phyloP scores from a whole-genome alignment of 2,329 filamentous ascomycete genomes.

The Lizonia empirigonia region DNA sequence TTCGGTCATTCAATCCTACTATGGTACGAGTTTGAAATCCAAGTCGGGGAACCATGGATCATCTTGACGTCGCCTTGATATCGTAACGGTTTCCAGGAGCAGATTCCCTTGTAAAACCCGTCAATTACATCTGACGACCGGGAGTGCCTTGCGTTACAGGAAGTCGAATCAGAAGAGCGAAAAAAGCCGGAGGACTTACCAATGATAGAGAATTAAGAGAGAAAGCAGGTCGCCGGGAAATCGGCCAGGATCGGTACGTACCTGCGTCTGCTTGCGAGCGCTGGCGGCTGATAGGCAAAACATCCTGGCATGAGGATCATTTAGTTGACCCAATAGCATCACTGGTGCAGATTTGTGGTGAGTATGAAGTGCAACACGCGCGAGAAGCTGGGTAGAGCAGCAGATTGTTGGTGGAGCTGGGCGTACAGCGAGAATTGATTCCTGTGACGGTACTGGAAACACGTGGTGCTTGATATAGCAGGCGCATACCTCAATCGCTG shows the following conservation, averaged over 20 bases:
- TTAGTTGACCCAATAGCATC: too few relatives aligned
- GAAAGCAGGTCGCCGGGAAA: slow-evolving; percentile 6
- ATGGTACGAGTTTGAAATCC: background rate
- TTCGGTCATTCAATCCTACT: background rate
- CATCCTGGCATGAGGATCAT: background rate
- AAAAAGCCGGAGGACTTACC: background rate
- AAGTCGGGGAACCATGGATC: background rate
- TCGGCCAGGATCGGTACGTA: slow-evolving; percentile 18
- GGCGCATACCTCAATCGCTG: too few relatives aligned
- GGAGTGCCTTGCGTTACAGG: background rate
- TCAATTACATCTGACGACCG: background rate
- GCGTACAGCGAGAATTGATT: too few relatives aligned
- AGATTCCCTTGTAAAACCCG: background rate
- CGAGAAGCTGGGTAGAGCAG: too few relatives aligned
- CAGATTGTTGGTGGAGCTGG: too few relatives aligned
- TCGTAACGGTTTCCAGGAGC: background rate
- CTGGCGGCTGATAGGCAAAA: background rate
- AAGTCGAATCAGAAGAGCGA: background rate
- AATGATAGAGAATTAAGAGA: background rate
- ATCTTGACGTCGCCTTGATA: background rate
- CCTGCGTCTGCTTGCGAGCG: slow-evolving; percentile 15
- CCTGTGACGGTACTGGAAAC: too few relatives aligned
- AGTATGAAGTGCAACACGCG: too few relatives aligned
- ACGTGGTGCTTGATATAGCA: too few relatives aligned
- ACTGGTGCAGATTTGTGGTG: too few relatives aligned